Conservation (phyloP, 306 rosid species). For the Gynostemma pentaphyllum region DNA sequence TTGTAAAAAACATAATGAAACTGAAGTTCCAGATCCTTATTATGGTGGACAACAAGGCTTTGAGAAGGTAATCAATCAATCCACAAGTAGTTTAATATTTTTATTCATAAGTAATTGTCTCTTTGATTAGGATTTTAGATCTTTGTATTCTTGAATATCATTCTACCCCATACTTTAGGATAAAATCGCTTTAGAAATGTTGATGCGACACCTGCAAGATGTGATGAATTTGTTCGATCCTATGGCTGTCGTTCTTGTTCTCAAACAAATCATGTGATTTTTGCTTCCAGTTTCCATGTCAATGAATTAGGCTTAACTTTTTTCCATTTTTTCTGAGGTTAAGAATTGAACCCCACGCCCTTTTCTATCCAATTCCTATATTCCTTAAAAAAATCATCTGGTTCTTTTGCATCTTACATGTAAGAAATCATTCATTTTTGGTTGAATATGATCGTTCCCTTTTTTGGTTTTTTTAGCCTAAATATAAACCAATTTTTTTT, state of each 20-base stretch:
- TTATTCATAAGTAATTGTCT: not conserved
- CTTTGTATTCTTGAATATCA: not conserved
- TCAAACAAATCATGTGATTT: not conserved
- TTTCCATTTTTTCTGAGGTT: too few species aligned
- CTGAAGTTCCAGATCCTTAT: conserved; percentile 92
- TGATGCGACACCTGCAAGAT: not conserved
- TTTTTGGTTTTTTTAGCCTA: too few species aligned
- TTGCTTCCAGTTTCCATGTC: not conserved
- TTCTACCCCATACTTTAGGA: not conserved
- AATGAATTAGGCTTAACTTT: too few species aligned
- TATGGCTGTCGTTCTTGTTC: not conserved
- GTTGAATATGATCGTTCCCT: too few species aligned
- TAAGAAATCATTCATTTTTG: too few species aligned
- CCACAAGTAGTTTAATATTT: not conserved
- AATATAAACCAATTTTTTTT: too few species aligned
- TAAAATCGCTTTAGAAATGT: not conserved
- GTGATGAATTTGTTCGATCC: not conserved
- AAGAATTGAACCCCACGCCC: too few species aligned
- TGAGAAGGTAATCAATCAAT: conserved; percentile 91
- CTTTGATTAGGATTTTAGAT: not conserved
- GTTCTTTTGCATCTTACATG: too few species aligned
- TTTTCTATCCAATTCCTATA: too few species aligned
- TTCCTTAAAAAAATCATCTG: too few species aligned
- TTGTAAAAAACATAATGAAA: conserved; percentile 62
- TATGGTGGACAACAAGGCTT: conserved; percentile 83